Conservation (phyloP, 176 grass and related monocot species). For the Avena eriantha region DNA sequence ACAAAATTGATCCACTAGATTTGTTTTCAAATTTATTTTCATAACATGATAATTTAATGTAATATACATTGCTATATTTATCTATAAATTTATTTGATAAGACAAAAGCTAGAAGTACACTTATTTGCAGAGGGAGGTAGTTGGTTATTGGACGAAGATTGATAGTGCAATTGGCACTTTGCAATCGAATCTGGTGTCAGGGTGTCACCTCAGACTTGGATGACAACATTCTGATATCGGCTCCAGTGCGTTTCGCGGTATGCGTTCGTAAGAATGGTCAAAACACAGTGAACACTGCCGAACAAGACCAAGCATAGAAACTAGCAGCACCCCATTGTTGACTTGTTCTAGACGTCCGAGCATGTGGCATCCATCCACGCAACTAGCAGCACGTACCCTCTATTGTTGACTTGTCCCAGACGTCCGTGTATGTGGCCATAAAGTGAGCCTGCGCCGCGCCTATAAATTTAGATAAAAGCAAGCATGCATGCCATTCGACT, state of each 20-base stretch:
- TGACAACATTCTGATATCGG: neutral
- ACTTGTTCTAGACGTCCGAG: neutral
- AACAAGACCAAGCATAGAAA: neutral
- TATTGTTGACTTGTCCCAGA: too few relatives aligned
- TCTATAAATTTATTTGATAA: too few relatives aligned
- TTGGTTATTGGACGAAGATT: too few relatives aligned
- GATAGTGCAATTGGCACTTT: too few relatives aligned
- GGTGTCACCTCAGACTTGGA: neutral
- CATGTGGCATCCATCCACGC: neutral
- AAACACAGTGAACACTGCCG: neutral
- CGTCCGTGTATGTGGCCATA: neutral
- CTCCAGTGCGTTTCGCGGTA: neutral
- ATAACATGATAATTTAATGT: too few relatives aligned
- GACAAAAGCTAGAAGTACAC: too few relatives aligned
- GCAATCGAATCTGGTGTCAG: too few relatives aligned
- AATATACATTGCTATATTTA: too few relatives aligned
- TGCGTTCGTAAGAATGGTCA: neutral
- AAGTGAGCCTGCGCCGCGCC: neutral
- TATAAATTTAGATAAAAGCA: neutral
- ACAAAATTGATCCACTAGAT: too few relatives aligned
- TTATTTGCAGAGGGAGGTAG: too few relatives aligned
- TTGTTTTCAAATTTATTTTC: too few relatives aligned
- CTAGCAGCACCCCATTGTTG: slow-evolving; percentile 2
- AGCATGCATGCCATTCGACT: neutral
- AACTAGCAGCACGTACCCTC: neutral